phyloP scores from a whole-genome alignment of 768 basidiomycete species.

The Pleurotus eryngii region DNA sequence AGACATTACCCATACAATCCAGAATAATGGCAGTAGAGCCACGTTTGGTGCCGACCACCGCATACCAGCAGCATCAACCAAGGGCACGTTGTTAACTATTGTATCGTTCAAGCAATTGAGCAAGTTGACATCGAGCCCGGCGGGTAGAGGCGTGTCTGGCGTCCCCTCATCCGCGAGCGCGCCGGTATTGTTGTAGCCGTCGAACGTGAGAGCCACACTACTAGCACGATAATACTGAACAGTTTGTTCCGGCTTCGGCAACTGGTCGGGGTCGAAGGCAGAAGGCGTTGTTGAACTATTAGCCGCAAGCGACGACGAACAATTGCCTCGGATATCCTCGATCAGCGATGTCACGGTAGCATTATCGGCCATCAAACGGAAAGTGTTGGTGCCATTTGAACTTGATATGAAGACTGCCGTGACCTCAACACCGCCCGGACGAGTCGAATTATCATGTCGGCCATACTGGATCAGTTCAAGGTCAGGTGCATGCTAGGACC shows the following conservation, averaged over 20 bases:
- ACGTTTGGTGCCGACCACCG: conserved; percentile 15
- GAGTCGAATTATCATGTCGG: conserved; percentile 36
- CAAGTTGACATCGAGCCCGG: conserved; percentile 44
- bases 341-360: conserved; percentile 43
- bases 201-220: conserved; percentile 56
- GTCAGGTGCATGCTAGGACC: no score
- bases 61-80: conserved; percentile 38
- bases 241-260: conserved; percentile 49
- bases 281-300: conserved; percentile 29
- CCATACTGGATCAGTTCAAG: conserved; percentile 36
- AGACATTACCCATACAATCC: conserved; percentile 15
- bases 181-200: conserved; percentile 66
- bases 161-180: conserved; percentile 38
- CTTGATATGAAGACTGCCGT: conserved; percentile 43
- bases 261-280: not conserved
- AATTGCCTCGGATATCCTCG: conserved; percentile 37
- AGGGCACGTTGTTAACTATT: conserved; percentile 54
- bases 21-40: conserved; percentile 18
- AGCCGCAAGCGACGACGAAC: conserved; percentile 32
- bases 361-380: conserved; percentile 47
- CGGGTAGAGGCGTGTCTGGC: conserved; percentile 49
- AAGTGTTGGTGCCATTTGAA: conserved; percentile 32
- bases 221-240: conserved; percentile 72
- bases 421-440: conserved; percentile 47
- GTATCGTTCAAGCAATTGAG: conserved; percentile 61